Evolutionary conservation across 78 protist species (phyloP).

Genomic region (Pelomyxa schiedti): DNA sequence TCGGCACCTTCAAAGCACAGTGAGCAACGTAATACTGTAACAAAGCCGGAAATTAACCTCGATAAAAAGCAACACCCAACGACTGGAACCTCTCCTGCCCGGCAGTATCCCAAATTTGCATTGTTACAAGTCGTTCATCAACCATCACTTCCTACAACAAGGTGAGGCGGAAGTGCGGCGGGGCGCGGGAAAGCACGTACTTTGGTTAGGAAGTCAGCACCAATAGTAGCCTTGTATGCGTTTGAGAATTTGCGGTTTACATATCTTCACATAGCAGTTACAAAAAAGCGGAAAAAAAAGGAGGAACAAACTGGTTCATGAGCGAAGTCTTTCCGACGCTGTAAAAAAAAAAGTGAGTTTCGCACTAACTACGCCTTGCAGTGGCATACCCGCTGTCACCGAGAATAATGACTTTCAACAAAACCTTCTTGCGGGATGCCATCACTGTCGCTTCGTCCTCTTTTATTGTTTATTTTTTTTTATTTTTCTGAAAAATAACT

Average conservation of each 20-base stretch:
- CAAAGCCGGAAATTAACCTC: too few relatives aligned
- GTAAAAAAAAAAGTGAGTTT: background rate
- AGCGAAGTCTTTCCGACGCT: slow-evolving; percentile 94
- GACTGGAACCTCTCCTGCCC: slow-evolving; percentile 98
- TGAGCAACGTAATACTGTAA: too few relatives aligned
- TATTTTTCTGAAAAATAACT: too few relatives aligned
- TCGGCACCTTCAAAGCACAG: too few relatives aligned
- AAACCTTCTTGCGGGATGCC: slow-evolving; percentile 64
- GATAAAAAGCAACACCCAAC: slow-evolving; percentile 98
- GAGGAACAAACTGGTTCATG: slow-evolving; percentile 65
- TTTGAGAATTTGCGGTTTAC: slow-evolving; percentile 91
- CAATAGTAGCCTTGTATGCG: slow-evolving; percentile 99
- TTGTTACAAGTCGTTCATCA: slow-evolving; percentile 91
- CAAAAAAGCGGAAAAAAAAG: background rate
- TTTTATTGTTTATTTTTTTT: too few relatives aligned
- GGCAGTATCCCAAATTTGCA: slow-evolving; percentile 64
- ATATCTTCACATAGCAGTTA: slow-evolving; percentile 17
- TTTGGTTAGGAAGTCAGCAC: slow-evolving; percentile 98
- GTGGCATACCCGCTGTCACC: slow-evolving; percentile 71
- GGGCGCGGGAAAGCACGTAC: too few relatives aligned
- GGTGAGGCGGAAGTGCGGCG: too few relatives aligned
- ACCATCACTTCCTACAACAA: slow-evolving; percentile 91
- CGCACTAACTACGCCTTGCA: background rate
- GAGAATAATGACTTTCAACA: slow-evolving; percentile 84
- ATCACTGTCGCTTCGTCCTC: slow-evolving; percentile 13